Evolutionary conservation across 176 grass and related monocot genomes (phyloP), one percentile per base, ranked within the genome.

Genomic region (Alopecurus myosuroides): DNA sequence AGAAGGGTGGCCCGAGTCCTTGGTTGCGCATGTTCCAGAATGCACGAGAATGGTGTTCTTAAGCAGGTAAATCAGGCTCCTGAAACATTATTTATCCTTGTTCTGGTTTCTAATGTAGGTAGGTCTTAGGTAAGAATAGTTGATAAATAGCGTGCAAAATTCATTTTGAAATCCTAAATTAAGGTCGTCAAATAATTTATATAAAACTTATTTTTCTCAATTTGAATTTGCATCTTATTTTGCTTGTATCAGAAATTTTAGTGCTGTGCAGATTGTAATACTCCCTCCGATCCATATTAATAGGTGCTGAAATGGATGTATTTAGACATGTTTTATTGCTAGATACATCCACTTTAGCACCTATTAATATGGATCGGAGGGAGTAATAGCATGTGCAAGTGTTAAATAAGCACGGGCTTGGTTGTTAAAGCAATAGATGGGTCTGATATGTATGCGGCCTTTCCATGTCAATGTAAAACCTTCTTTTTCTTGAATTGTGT

Each of bases 21-120:
- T 99, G 93, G 91, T 25, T 96, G 50, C 76, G 57, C 23, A 96
- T 98, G 93, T 98, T 98, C 86, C 93, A 98, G 83, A 98, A 98
- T 86, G 93, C 89, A 30, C 84, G 88, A 39, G 84, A 99, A 86
- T 99, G 89, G 89, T 99, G 91, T 76, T 88, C 86, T 7, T 92
- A 83, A 78, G 45, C 31, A 92, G 85, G 87, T 94, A 77, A 14
- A 75, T 63, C 37, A 37, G 15, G 18, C n/a, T 81, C 53, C 31
- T 23, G 2, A 56, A 18, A 28, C 18, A 14, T 19, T 74, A 61
- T 73, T 71, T 52, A 22, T 20, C 35, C 23, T 78, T 70, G 65
- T 55, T 70, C 11, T 69, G 28, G 30, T 64, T 44, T 70, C 39
- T 5, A 66, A 85, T 85, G 31, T 51, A 39, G n/a, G 30, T 76